Evolutionary conservation across 805 yeast species (phyloP).

Genomic region (Helenozyma baotianmanensis): DNA sequence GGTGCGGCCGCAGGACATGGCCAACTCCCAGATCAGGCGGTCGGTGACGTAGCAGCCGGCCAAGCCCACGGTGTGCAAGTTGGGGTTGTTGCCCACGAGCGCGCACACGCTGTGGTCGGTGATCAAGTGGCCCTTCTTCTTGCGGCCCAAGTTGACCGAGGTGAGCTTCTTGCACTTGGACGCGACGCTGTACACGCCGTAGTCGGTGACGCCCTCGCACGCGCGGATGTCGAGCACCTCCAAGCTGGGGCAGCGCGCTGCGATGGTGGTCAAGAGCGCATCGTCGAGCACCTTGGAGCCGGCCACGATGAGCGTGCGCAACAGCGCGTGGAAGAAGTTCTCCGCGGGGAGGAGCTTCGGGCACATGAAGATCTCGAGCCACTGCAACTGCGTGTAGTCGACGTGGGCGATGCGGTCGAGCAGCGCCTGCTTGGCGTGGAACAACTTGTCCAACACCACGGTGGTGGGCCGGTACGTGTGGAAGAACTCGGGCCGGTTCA

Average conservation of each 20-base stretch:
- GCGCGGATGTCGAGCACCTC: conserved; percentile 74
- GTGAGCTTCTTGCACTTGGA: conserved; percentile 52
- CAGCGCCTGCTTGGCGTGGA: conserved; percentile 48
- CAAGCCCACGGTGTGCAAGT: conserved; percentile 68
- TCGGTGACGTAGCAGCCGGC: conserved; percentile 87
- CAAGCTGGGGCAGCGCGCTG: conserved; percentile 54
- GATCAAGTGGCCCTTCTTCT: conserved; percentile 57
- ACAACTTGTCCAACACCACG: conserved; percentile 64
- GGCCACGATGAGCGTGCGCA: conserved; percentile 55
- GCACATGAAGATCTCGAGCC: conserved; percentile 82
- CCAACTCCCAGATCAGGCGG: conserved; percentile 75
- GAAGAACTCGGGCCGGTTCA: conserved; percentile 3
- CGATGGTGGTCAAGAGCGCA: conserved; percentile 46
- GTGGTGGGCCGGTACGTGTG: conserved; percentile 26
- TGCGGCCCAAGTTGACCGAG: conserved; percentile 77
- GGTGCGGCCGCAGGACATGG: conserved; percentile 42
- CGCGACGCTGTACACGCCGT: conserved; percentile 68
- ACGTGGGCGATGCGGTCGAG: conserved; percentile 43
- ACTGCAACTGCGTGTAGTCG: conserved; percentile 47
- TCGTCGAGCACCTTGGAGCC: conserved; percentile 68
- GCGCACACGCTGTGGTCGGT: conserved; percentile 65
- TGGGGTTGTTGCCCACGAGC: conserved; percentile 49
- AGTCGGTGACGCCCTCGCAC: conserved; percentile 72
- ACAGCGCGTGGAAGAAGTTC: conserved; percentile 22
- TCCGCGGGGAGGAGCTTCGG: conserved; percentile 58